Base-by-base conservation (phyloP, 139 green algal species). In the Tetraselmis striata region DNA sequence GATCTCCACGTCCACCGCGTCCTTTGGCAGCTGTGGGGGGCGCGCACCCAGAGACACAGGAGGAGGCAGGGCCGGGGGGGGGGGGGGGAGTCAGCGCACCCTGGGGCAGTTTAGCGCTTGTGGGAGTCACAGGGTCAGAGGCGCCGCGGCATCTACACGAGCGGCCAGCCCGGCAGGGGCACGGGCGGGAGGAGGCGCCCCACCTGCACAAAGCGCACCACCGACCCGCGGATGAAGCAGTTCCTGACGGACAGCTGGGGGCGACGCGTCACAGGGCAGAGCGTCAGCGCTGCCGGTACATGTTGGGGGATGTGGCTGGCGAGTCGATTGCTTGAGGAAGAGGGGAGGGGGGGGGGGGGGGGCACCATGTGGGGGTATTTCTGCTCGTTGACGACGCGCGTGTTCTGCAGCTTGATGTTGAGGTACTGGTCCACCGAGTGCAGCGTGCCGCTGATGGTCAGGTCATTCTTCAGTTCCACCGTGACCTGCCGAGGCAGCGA, bases 371-470 rank as follows among this genome's bases (percentile, higher is more conserved):
- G 96, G 0, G 96, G 96, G 81, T 98, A 98, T 80, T 97, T 97
- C 5, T 90, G 80, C 83, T 97, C 92, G 59, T 99, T 94, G 5
- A 95, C 88, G 2, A 98, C 94, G 22, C 86, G 79, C 23, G 92
- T 95, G 81, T 97, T 95, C 32, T 94, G 90, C n/a, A 99, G 91
- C 85, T 99, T 99, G 85, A 99, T 95, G 85, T 99, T 99, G 0
- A 99, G 84, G 88, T 98, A 99, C 88, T 99, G 96, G 83, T 99
- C 97, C n/a, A 99, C 96, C 2, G 93, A 98, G 79, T 98, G 95
- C 75, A 99, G 86, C 2, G 87, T 94, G 0, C 97, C 97, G 0
- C 87, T 95, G 76, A 99, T 98, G 29, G 93, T 90, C 32, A 99
- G 81, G 79, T 99, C 96, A 84, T 99, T 99, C 88, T 99, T 99